Base-by-base conservation (phyloP, 306 rosid species). In the Canavalia ensiformis region DNA sequence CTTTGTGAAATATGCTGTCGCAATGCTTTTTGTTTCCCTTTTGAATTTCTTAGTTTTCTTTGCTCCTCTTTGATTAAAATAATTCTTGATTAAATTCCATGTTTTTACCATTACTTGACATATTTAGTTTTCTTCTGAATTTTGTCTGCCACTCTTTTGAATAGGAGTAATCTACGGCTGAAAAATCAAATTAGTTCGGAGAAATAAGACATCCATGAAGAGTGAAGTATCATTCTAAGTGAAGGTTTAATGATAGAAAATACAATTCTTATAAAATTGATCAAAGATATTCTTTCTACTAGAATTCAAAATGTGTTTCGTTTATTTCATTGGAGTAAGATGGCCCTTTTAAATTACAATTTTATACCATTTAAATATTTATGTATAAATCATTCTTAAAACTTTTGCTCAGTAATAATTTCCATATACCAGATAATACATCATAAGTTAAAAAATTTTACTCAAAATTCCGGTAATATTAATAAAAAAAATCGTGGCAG, bases 261-360 rank as follows among this genome's bases (percentile, higher is more conserved):
- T 0, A 25, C 50, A 52, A 75, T 74, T 63, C 86, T 84, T 31
- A 45, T 47, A 18, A 74, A 77, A 51, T 50, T 81, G 59, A 18
- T 79, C 62, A 73, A 88, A 77, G 68, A 90, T 45, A 9, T 70
- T 73, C 92, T 92, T 51, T 92, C 90, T 30, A 81, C 87, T 45
- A 86, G 84, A 56, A 88, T 87, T 87, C 91, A 92, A 76, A 77
- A 89, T 62, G 91, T 88, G 41, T 90, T 92, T 84, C 90, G 85
- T 18, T 75, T 87, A 68, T 84, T 84, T 67, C 77, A 2, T 29
- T 30, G 30, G 30, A 41, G 7, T 30, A 18, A 18, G 25, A 18
- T 18, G 25, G 25, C 25, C 25, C 25, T 18, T 18, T 18, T 18
- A 18, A 18, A 18, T 18, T 18, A 18, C 25, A 18, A 18, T 18